Evolutionary conservation across 2,329 filamentous ascomycete species (phyloP), one percentile per base, ranked within the genome.

Genomic region (Falciphora oryzae): DNA sequence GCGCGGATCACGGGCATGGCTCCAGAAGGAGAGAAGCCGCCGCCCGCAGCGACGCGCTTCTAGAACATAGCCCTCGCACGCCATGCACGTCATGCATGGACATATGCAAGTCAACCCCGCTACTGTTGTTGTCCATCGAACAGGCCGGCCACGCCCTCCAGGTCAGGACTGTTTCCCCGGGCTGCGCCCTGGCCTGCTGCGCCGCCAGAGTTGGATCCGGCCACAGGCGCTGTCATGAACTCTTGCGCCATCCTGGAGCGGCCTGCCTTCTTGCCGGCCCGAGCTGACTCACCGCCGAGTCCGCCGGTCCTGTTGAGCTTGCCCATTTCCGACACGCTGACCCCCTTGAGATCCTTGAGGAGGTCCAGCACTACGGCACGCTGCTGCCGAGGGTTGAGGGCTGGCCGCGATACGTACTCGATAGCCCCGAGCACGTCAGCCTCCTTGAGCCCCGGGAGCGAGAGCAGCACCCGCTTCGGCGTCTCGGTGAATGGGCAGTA

Each of bases 251-350:
- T 85, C 73, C 84, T 84, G 68, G 81, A 85, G 44, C 84, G 77
- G 7, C 73, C 71, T 27, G 77, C 72, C 68, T 78, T 83, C 72
- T 82, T 83, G 13, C 65, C 61, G 1, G 67, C 53, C 18, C 69
- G 68, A 27, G 65, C 67, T n/a, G 67, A 67, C 13, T 70, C 70
- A n/a, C 67, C 61, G 56, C 71, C 63, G 35, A 78, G 72, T 18
- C 77, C 77, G 16, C 76, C 76, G 59, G 79, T 82, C 74, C 86
- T 86, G 63, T 77, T 81, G 8, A 99, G 87, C 75, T 92, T 95
- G 31, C 95, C 95, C 80, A 95, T 90, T 77, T 99, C 95, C 10
- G 93, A 91, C 65, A 99, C 91, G 70, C 93, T 94, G 7, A 98
- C 89, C 0, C 95, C 95, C 69, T 96, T 88, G 8, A 99, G 83